phyloP scores from a whole-genome alignment of 73 alveolate species.

The Paramecium sonneborni region DNA sequence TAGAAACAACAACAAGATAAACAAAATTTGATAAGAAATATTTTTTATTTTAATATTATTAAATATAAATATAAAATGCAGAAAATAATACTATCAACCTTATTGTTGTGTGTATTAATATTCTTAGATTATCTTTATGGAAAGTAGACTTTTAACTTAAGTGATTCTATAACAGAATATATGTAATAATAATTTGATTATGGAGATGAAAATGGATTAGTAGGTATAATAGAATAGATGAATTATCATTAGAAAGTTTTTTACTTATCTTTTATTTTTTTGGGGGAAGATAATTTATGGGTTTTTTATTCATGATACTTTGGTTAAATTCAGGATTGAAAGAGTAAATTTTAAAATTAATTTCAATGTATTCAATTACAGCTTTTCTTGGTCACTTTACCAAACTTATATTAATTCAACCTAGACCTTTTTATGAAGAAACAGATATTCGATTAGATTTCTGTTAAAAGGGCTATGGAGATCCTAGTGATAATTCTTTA shows the following conservation, averaged over 20 bases:
- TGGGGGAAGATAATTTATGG: neutral
- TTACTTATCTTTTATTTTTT: neutral
- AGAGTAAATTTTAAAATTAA: slow-evolving; percentile 19
- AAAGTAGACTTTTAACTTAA: neutral
- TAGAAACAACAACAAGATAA: neutral
- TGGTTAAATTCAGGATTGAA: slow-evolving; percentile 39
- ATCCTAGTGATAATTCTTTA: slow-evolving; percentile 26
- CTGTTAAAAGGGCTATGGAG: slow-evolving; percentile 40
- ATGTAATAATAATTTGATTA: neutral
- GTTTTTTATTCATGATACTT: neutral
- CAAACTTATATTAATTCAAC: neutral
- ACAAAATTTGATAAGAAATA: neutral
- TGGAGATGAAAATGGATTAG: slow-evolving; percentile 32
- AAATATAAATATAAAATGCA: neutral
- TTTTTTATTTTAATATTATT: neutral
- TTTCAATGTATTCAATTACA: neutral
- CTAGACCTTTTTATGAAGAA: slow-evolving; percentile 13
- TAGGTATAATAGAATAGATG: neutral
- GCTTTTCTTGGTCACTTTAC: neutral
- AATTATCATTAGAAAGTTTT: neutral
- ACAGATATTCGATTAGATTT: neutral
- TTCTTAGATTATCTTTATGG: neutral
- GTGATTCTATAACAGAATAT: neutral
- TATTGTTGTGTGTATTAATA: neutral
- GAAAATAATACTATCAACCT: neutral